These are phyloP conservation scores for Colletotrichum liaoningense DNA, from an alignment of 2,329 filamentous ascomycete genomes.

Conservation along the genomic window DNA sequence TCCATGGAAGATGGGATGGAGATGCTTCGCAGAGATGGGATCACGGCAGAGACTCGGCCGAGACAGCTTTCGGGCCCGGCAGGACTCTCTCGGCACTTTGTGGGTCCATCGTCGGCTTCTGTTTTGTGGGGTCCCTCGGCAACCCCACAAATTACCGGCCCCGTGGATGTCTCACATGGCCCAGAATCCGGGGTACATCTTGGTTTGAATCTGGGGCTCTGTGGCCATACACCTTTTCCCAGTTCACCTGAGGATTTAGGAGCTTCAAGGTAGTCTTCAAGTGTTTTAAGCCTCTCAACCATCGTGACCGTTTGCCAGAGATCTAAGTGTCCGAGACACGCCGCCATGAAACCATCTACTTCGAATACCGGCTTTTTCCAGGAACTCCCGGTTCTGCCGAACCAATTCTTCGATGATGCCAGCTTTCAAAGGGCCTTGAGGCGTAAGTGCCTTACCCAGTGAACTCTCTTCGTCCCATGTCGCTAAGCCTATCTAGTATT, in stretches of 20 bases:
- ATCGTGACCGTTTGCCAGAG: neutral
- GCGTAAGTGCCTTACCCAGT: constrained; percentile 49
- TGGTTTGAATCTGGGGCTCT: too few species aligned
- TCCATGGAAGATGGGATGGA: neutral
- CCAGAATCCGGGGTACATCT: neutral
- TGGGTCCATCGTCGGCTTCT: neutral
- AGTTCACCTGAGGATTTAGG: neutral
- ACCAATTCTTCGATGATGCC: constrained; percentile 68
- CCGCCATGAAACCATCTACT: constrained; percentile 56
- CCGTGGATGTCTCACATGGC: constrained; percentile 3
- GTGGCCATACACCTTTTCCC: neutral
- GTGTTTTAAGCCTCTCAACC: neutral
- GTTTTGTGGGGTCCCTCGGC: neutral
- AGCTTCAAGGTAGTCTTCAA: neutral
- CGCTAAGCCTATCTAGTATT: constrained; percentile 54
- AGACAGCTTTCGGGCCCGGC: neutral
- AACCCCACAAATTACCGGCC: constrained; percentile 14
- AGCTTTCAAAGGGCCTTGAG: constrained; percentile 63
- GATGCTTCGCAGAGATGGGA: neutral
- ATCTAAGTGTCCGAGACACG: neutral
- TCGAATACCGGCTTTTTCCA: constrained; percentile 68
- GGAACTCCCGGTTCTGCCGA: constrained; percentile 60
- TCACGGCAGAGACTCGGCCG: neutral
- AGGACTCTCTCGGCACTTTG: neutral
- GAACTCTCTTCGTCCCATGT: neutral